Percentiles rank a stretch among this genome's conserved stretches.
phyloP scores from a whole-genome alignment of 257 asterid genomes.

The Rauvolfia tetraphylla region DNA sequence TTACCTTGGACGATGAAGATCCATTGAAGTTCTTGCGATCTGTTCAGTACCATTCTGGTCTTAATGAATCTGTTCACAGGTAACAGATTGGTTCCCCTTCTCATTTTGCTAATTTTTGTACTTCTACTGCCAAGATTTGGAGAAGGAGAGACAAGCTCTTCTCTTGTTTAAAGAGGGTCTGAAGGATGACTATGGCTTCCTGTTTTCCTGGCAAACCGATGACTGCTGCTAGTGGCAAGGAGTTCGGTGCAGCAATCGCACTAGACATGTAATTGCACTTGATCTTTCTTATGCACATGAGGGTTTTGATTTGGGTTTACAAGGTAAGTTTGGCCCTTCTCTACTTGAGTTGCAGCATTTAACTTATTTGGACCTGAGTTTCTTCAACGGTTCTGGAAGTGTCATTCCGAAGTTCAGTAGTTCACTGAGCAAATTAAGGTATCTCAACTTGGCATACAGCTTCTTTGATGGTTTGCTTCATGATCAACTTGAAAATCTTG shows the following conservation, averaged over 20 bases:
- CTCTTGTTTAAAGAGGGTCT: slow-evolving; percentile 18
- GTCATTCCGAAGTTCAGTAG: slow-evolving; percentile 8
- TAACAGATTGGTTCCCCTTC: neutral
- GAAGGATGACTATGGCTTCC: neutral
- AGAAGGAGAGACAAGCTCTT: slow-evolving; percentile 24
- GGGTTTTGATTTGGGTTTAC: neutral
- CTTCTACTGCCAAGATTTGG: slow-evolving; percentile 1
- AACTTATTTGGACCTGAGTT: slow-evolving; percentile 7
- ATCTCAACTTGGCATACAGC: neutral
- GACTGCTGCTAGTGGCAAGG: slow-evolving; percentile 25
- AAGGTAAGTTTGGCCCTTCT: slow-evolving; percentile 16
- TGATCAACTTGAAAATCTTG: slow-evolving; percentile 15
- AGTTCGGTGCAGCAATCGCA: slow-evolving; percentile 10
- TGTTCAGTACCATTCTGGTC: neutral
- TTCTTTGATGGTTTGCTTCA: slow-evolving; percentile 8
- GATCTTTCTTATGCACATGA: neutral
- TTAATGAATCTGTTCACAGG: neutral
- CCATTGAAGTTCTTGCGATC: neutral
- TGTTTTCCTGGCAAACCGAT: slow-evolving; percentile 20
- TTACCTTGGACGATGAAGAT: too few relatives aligned
- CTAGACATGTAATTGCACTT: slow-evolving; percentile 10
- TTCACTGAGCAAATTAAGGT: neutral
- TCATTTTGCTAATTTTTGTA: neutral
- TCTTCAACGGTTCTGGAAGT: neutral
- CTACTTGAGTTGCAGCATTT: slow-evolving; percentile 17